A percentile compares a stretch with the other conserved stretches of the same genome.
These are phyloP conservation scores for Obelidium mucronatum DNA, from an alignment of 192 early-diverging fungal genomes.

Conservation along the genomic window DNA sequence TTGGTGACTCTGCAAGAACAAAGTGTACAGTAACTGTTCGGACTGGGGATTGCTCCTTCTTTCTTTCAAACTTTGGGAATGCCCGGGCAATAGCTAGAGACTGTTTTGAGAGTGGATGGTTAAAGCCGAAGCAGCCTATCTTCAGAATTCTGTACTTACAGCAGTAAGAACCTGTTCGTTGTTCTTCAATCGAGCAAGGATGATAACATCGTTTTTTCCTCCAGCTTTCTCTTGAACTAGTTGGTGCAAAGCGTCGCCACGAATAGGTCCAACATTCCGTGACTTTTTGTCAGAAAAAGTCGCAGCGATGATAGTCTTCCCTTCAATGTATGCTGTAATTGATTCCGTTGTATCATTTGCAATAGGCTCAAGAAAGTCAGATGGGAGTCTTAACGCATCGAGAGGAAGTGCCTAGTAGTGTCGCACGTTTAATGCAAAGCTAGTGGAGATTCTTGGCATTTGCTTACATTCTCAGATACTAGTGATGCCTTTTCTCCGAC, in stretches of 20 bases:
- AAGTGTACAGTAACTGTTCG: constrained; percentile 41
- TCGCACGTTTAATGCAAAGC: too few relatives aligned
- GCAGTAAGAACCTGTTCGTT: constrained; percentile 28
- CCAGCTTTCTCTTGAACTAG: constrained; percentile 27
- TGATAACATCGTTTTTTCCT: constrained; percentile 20
- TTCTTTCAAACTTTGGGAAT: constrained; percentile 46
- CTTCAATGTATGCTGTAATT: constrained; percentile 12
- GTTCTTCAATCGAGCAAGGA: constrained; percentile 14
- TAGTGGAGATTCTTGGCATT: too few relatives aligned
- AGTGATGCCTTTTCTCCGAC: constrained; percentile 11
- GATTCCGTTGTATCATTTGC: constrained; percentile 19
- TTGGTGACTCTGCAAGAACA: constrained; percentile 6
- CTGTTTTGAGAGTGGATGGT: constrained; percentile 21
- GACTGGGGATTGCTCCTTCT: constrained; percentile 22
- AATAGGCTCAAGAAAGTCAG: constrained; percentile 21
- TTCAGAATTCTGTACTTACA: constrained; percentile 37
- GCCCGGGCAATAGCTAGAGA: constrained; percentile 42
- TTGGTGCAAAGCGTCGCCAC: constrained; percentile 49
- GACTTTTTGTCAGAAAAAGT: constrained; percentile 4
- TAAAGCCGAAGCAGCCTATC: too few relatives aligned
- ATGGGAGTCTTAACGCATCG: constrained; percentile 7
- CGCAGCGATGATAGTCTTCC: constrained; percentile 30
- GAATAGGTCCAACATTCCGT: constrained; percentile 48
- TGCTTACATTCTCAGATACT: background rate
- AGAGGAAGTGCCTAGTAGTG: constrained; percentile 25